A percentile compares a stretch with the other conserved stretches of the same genome.
phyloP scores from a whole-genome alignment of 257 asterid species.

The Salvia rosmarinus region DNA sequence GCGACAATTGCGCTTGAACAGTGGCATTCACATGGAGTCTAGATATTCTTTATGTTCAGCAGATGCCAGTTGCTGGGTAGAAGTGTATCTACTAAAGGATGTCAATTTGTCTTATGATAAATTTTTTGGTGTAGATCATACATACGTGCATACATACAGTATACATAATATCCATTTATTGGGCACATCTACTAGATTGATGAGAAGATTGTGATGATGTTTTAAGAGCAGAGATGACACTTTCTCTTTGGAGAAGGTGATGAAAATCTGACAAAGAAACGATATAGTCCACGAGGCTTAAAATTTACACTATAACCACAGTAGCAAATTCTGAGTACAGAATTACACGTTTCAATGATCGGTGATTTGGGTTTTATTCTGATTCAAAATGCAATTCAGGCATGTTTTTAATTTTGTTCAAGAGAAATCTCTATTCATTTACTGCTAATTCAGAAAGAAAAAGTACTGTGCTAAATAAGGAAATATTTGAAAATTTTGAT shows the following conservation, averaged over 20 bases:
- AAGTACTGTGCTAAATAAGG: neutral
- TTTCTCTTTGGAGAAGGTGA: neutral
- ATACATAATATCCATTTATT: neutral
- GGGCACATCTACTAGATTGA: neutral
- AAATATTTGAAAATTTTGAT: neutral
- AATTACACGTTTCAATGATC: neutral
- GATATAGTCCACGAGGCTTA: neutral
- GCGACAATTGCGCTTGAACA: neutral
- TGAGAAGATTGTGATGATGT: neutral
- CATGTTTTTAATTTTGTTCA: neutral
- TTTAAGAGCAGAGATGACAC: neutral
- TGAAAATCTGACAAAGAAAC: constrained; percentile 10
- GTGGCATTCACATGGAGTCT: neutral
- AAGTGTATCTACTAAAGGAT: neutral
- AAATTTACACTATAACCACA: neutral
- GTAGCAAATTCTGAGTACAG: neutral
- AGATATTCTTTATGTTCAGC: neutral
- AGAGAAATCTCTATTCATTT: neutral
- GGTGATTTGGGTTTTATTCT: neutral
- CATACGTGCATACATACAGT: neutral
- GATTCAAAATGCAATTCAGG: neutral
- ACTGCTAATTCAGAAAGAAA: neutral
- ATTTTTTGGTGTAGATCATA: neutral
- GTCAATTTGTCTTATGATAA: neutral
- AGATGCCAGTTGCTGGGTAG: neutral